A percentile compares a stretch with the other conserved stretches of the same genome.
These are phyloP conservation scores for Phytophthora macrochlamydospora DNA, from an alignment of 352 stramenopile genomes.

Conservation along the genomic window DNA sequence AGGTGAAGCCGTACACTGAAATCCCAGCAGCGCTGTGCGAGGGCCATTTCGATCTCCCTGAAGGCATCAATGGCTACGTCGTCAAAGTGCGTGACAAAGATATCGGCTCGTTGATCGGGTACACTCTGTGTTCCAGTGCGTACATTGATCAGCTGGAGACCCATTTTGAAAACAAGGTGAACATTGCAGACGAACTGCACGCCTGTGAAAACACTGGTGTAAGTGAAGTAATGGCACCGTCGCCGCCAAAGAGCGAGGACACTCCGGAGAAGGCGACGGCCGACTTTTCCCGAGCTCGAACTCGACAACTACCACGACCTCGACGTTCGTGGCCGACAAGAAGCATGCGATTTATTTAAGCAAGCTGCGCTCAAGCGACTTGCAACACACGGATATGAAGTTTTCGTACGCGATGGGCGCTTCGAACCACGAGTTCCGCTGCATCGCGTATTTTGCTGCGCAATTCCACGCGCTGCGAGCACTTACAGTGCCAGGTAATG, in stretches of 20 bases:
- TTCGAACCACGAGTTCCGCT: constrained; percentile 66
- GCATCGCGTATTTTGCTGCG: constrained; percentile 80
- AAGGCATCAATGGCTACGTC: constrained; percentile 75
- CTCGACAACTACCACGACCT: constrained; percentile 10
- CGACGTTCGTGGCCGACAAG: constrained; percentile 33
- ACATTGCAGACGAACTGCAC: constrained; percentile 57
- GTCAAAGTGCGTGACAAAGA: constrained; percentile 87
- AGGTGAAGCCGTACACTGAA: constrained; percentile 56
- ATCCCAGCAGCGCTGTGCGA: constrained; percentile 54
- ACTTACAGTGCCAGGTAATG: constrained; percentile 67
- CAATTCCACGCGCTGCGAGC: constrained; percentile 84
- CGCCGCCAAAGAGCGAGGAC: constrained; percentile 21
- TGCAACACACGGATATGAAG: constrained; percentile 84
- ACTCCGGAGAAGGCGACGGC: constrained; percentile 9
- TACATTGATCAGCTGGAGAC: constrained; percentile 77
- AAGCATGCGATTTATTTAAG: constrained; percentile 66
- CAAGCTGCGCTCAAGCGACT: constrained; percentile 67
- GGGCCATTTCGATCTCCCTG: constrained; percentile 75
- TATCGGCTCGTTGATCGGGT: constrained; percentile 81
- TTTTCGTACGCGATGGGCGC: constrained; percentile 62
- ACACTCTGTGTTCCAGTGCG: constrained; percentile 72
- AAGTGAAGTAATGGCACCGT: constrained; percentile 27
- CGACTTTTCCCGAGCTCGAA: constrained; percentile 6
- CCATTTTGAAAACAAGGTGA: constrained; percentile 58
- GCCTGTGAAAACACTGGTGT: constrained; percentile 24